phyloP scores from a whole-genome alignment of 2,329 filamentous ascomycete genomes.

The Phyllosticta citrichinensis region DNA sequence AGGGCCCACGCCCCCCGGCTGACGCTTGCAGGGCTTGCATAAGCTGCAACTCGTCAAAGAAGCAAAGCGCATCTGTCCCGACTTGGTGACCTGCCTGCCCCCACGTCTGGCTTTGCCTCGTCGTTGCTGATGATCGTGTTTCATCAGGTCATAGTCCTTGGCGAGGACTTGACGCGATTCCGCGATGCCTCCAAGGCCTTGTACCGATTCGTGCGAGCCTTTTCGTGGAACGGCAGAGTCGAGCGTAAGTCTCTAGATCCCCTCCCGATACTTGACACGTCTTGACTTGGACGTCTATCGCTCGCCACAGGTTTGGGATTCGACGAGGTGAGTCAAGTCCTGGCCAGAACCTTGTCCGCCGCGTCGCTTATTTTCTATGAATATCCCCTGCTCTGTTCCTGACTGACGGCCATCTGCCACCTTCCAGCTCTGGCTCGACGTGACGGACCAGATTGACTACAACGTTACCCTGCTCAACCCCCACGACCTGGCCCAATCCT shows the following conservation, averaged over 20 bases:
- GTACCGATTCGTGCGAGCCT: slow-evolving; percentile 60
- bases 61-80: slow-evolving; percentile 69
- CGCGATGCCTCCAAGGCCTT: slow-evolving; percentile 76
- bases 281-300: not conserved
- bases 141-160: slow-evolving; percentile 57
- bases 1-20: slow-evolving; percentile 18
- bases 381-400: not conserved
- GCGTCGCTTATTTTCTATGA: not conserved
- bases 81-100: slow-evolving; percentile 38
- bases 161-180: slow-evolving; percentile 65
- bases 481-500: slow-evolving; percentile 55
- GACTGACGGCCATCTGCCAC: not conserved
- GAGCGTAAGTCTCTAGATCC: slow-evolving; percentile 41
- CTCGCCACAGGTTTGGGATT: slow-evolving; percentile 55
- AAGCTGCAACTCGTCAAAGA: slow-evolving; percentile 83
- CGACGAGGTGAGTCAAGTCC: slow-evolving; percentile 58
- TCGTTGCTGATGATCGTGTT: slow-evolving; percentile 5
- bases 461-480: slow-evolving; percentile 63
- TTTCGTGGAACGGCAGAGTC: slow-evolving; percentile 67
- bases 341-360: not conserved
- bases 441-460: slow-evolving; percentile 77
- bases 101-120: not conserved
- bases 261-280: slow-evolving; percentile 1
- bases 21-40: slow-evolving; percentile 40
- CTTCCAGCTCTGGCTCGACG: slow-evolving; percentile 57